A percentile compares a stretch with the other conserved stretches of the same genome.
These are phyloP conservation scores for Paraleonurus japonicus DNA, from an alignment of 257 asterid genomes.

Conservation along the genomic window DNA sequence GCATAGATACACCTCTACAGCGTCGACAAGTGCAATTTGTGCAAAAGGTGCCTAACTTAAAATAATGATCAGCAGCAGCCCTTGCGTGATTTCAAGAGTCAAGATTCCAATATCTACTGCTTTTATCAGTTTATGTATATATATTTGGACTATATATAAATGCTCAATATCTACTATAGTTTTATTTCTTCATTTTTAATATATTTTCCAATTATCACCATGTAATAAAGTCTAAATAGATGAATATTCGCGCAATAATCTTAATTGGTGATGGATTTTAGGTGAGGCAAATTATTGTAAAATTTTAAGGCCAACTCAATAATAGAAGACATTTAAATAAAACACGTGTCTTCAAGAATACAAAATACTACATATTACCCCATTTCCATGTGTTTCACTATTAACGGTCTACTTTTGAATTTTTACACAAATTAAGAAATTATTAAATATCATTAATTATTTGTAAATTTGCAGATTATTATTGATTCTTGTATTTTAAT, in stretches of 20 bases:
- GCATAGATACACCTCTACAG: neutral
- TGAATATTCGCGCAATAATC: neutral
- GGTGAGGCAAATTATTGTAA: neutral
- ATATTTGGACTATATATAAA: slow-evolving; percentile 5
- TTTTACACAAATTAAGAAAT: no score
- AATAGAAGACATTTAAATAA: neutral
- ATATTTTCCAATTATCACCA: neutral
- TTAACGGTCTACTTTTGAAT: no score
- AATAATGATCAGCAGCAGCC: slow-evolving; percentile 9
- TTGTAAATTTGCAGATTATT: no score
- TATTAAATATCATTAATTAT: no score
- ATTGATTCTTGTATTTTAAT: no score
- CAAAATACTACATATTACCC: neutral
- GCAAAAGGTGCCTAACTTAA: slow-evolving; percentile 20
- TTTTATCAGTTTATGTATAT: neutral
- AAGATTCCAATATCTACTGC: slow-evolving; percentile 3
- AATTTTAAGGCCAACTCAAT: neutral
- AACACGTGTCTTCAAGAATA: neutral
- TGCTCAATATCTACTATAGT: neutral
- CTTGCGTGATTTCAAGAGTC: neutral
- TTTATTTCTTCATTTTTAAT: neutral
- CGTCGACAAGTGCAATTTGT: no score
- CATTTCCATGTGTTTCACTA: no score
- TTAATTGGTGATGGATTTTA: neutral
- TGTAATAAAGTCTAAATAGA: neutral